Base-by-base conservation (phyloP, 352 stramenopile genomes). In the Elongisporangium anandrum region DNA sequence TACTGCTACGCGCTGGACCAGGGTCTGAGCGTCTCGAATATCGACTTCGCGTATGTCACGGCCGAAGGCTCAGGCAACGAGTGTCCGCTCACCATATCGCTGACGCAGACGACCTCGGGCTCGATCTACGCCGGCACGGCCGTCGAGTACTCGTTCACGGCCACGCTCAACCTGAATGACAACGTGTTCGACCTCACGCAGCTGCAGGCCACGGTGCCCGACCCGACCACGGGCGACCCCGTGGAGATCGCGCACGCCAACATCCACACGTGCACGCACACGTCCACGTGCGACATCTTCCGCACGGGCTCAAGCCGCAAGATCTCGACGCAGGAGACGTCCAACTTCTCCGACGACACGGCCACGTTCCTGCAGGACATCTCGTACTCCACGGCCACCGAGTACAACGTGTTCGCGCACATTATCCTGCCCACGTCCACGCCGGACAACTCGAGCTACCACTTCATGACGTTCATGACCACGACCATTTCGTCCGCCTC, bases 1-100 rank as follows among this genome's bases (percentile, higher is more conserved):
- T 90, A 90, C 60, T 92, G 83, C 78, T 90, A 88, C 69, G 85
- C 73, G 70, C 70, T 92, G 61, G 68, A 89, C 60, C 83, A 92
- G 64, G 79, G 80, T 39, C 73, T 92, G 67, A 68, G 79, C 47
- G 76, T 92, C 54, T 69, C 71, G 59, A 87, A 82, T 59, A 73
- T 88, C 55, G 81, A 92, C 61, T 87, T 83, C 12, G 77, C 80
- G 54, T 89, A 90, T 51, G 69, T 90, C 34, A 62, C 79, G n/a
- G 55, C 69, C 21, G 59, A 87, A 29, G 80, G 70, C 15, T 70
- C 65, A 19, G 65, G 48, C 41, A 62, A 57, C 34, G 68, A 85
- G 19, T 92, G 83, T 21, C 83, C 83, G 49, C 63, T 92, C n/a
- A 79, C 74, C 16, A 50, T 92, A 52, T 67, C 73, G 12, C 56